Evolutionary conservation across 108 stramenopile species (phyloP), one percentile per base, ranked within the genome.

Genomic region (Nitzschia palea): DNA sequence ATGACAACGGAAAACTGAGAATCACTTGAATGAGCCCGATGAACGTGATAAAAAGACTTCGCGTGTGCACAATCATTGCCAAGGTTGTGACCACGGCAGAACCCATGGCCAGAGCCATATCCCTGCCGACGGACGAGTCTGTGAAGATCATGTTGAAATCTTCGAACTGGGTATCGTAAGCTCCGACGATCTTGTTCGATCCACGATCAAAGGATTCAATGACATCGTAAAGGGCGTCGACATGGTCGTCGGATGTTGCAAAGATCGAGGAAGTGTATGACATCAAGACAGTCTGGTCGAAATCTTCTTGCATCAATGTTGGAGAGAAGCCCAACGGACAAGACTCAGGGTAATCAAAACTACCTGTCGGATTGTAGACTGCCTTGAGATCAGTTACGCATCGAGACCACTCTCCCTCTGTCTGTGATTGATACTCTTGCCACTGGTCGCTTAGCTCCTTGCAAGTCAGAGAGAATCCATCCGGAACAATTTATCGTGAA

Each of bases 61-160:
- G 44, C 0, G 80, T 85, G 57, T 85, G 84, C 14, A 85, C 71
- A 5, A 85, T 28, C 55, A 85, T 77, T 22, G 78, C 80, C 3
- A 77, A 10, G 28, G 70, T 42, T 12, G 74, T 74, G 42, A 82
- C 70, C 27, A 78, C 31, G 23, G 78, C 71, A 6, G 71, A 74
- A 25, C 62, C 80, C 20, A 56, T 29, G 18, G 80, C 80, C 54
- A 84, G 34, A 23, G 60, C 25, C 80, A 82, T 82, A 35, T 85
- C 84, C 15, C 42, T 31, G 10, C 42, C 57, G 5, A 85, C 36
- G 8, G 55, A 48, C 26, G 23, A 43, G 23, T 81, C 78, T 6
- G 55, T 31, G 34, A 65, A 73, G 23, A 77, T 52, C 0, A 55
- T 27, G 37, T 62, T 58, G 31, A 85, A 85, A 44, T 66, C 55